phyloP scores from a whole-genome alignment of 306 rosid genomes.

The Alnus glutinosa region DNA sequence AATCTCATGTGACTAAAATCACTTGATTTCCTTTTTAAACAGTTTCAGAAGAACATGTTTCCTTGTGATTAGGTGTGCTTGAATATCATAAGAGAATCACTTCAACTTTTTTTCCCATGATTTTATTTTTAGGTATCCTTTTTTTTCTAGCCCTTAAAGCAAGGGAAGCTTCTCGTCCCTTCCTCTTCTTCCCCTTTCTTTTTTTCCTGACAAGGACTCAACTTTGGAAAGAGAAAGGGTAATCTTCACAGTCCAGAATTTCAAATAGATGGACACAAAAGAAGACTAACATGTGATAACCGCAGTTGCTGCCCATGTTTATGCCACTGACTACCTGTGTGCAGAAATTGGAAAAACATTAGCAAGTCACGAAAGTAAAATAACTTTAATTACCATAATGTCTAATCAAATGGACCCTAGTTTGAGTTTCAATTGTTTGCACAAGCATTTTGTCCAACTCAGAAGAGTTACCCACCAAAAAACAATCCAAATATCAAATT shows the following conservation, averaged over 20 bases:
- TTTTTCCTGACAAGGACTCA: not conserved
- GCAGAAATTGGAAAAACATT: conserved; percentile 21
- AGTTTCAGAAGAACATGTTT: conserved; percentile 9
- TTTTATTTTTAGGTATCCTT: not conserved
- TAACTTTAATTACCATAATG: not conserved
- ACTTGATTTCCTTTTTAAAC: conserved; percentile 15
- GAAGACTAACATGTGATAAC: conserved; percentile 73
- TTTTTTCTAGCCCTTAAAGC: not conserved
- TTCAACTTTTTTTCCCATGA: not conserved
- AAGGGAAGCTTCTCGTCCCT: not conserved
- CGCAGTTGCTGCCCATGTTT: conserved; percentile 91
- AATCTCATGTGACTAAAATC: conserved; percentile 20
- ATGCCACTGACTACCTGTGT: conserved; percentile 92
- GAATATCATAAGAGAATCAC: not conserved
- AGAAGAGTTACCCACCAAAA: too few species aligned
- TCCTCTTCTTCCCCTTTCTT: conserved; percentile 1
- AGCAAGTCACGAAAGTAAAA: conserved; percentile 22
- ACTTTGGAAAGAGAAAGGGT: not conserved
- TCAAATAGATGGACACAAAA: not conserved
- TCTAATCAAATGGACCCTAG: not conserved
- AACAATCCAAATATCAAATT: too few species aligned
- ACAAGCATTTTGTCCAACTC: not conserved
- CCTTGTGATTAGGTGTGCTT: conserved; percentile 3
- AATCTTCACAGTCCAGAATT: not conserved
- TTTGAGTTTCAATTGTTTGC: conserved; percentile 1